These are phyloP conservation scores for Fusarium brachygibbosum DNA, from an alignment of 2,329 filamentous ascomycete genomes.

Conservation along the genomic window DNA sequence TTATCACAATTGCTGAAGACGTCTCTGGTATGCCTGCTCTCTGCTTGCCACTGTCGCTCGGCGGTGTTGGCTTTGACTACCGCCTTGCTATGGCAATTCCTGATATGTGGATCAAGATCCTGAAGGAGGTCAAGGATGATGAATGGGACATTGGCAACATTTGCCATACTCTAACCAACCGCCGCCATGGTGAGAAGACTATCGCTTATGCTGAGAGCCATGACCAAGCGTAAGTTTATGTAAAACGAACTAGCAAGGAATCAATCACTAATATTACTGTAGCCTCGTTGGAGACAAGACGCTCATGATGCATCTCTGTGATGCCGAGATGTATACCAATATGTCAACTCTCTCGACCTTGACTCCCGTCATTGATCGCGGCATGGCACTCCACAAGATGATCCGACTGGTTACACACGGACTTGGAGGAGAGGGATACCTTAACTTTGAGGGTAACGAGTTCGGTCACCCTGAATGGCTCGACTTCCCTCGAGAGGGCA, in stretches of 20 bases:
- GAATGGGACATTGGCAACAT: slow-evolving; percentile 93
- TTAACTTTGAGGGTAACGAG: slow-evolving; percentile 99
- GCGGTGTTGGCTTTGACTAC: slow-evolving; percentile 97
- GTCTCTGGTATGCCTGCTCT: slow-evolving; percentile 99
- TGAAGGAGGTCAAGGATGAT: slow-evolving; percentile 92
- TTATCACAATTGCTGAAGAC: slow-evolving; percentile 94
- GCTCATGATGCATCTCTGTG: slow-evolving; percentile 97
- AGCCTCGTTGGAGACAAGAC: slow-evolving; percentile 97
- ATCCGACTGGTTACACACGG: slow-evolving; percentile 93
- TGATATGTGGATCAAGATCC: slow-evolving; percentile 98
- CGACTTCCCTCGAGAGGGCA: slow-evolving; percentile 95
- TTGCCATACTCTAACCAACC: slow-evolving; percentile 89
- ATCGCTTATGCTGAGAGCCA: slow-evolving; percentile 98
- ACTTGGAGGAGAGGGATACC: slow-evolving; percentile 94
- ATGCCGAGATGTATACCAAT: slow-evolving; percentile 96
- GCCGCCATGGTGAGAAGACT: slow-evolving; percentile 95
- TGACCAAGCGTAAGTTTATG: slow-evolving; percentile 86
- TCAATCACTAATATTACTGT: slow-evolving; percentile 37
- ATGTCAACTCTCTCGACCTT: slow-evolving; percentile 91
- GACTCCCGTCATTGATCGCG: slow-evolving; percentile 89
- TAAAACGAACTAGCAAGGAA: slow-evolving; percentile 34
- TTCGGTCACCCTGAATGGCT: slow-evolving; percentile 99
- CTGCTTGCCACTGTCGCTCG: slow-evolving; percentile 85
- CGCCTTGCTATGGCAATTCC: slow-evolving; percentile 97
- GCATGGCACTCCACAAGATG: slow-evolving; percentile 96